These are phyloP conservation scores for Begonia loranthoides DNA, from an alignment of 306 rosid genomes.

Conservation along the genomic window DNA sequence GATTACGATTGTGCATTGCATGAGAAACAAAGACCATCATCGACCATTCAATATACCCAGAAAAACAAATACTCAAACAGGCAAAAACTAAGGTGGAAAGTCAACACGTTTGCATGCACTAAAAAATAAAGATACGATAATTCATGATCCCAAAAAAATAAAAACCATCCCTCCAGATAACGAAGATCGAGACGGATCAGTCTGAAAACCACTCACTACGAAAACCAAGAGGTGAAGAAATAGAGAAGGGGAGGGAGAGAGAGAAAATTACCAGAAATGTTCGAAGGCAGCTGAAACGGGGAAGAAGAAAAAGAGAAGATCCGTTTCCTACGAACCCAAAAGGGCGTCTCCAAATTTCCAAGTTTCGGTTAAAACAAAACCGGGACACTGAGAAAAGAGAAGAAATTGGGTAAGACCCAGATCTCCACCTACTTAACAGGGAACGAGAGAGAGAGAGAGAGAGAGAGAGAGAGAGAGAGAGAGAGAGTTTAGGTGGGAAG, in stretches of 20 bases:
- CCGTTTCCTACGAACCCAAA: slow-evolving; percentile 22
- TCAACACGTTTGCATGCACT: background rate
- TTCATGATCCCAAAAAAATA: slow-evolving; percentile 4
- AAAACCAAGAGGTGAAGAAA: background rate
- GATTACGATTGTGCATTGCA: background rate
- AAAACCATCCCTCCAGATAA: background rate
- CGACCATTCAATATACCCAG: slow-evolving; percentile 4
- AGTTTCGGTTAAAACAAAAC: slow-evolving; percentile 14
- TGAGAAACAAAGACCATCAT: slow-evolving; percentile 6
- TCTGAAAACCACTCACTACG: slow-evolving; percentile 2
- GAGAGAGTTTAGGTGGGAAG: background rate
- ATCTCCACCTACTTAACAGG: slow-evolving; percentile 13
- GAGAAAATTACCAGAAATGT: slow-evolving; percentile 26
- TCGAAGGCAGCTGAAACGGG: slow-evolving; percentile 3
- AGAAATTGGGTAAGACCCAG: slow-evolving; percentile 20
- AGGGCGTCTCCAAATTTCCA: slow-evolving; percentile 28
- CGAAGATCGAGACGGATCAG: background rate
- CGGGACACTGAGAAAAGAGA: slow-evolving; percentile 2
- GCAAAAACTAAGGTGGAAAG: background rate
- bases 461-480: background rate
- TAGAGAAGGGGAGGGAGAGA: background rate
- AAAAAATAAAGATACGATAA: background rate
- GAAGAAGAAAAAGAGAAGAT: slow-evolving; percentile 15
- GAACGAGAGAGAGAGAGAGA: slow-evolving; percentile 17
- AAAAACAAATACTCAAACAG: too few relatives aligned